phyloP scores from a whole-genome alignment of 2,329 filamentous ascomycete genomes.

The Penicillium nordicum region DNA sequence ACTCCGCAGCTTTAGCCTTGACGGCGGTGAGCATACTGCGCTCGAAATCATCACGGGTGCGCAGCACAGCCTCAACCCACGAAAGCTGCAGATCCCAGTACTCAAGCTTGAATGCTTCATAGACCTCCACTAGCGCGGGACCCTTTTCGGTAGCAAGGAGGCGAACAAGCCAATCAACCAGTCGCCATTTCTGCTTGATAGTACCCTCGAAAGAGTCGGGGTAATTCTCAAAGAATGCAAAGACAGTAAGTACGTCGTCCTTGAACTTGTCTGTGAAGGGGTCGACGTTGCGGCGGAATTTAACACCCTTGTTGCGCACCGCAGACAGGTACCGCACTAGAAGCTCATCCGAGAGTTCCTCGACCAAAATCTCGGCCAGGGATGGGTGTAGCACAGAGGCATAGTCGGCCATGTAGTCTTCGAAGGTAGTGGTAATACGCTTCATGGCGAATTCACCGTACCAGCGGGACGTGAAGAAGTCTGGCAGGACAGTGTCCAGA shows the following conservation, averaged over 20 bases:
- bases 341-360: constrained; percentile 89
- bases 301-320: constrained; percentile 84
- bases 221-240: constrained; percentile 77
- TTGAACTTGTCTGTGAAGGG: constrained; percentile 91
- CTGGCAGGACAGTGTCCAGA: constrained; percentile 75
- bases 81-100: constrained; percentile 94
- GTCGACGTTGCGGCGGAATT: constrained; percentile 74
- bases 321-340: constrained; percentile 78
- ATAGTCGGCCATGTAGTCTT: constrained; percentile 92
- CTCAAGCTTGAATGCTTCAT: constrained; percentile 74
- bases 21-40: constrained; percentile 81
- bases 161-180: constrained; percentile 77
- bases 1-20: constrained; percentile 82
- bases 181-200: constrained; percentile 90
- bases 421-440: constrained; percentile 89
- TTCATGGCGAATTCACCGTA: constrained; percentile 84
- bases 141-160: constrained; percentile 74
- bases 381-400: constrained; percentile 77
- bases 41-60: constrained; percentile 89
- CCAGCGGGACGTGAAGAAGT: constrained; percentile 90
- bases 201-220: constrained; percentile 65
- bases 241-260: constrained; percentile 85
- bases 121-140: constrained; percentile 69
- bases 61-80: constrained; percentile 91
- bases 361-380: constrained; percentile 84